Conservation (phyloP, 352 stramenopile species). For the Phytophthora pseudosyringae region DNA sequence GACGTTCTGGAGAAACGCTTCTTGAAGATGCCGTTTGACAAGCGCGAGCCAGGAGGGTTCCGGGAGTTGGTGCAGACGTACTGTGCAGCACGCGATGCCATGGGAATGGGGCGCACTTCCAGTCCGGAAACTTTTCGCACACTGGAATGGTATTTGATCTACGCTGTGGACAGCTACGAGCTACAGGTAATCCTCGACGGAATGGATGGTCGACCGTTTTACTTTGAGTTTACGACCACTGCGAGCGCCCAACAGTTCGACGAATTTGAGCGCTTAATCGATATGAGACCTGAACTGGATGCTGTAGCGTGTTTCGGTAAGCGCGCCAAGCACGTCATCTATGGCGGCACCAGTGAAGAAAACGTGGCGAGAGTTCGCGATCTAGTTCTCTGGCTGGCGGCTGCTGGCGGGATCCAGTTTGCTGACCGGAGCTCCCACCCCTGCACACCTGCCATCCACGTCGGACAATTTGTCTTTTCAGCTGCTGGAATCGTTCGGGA, state of each 20-base stretch:
- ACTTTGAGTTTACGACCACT: slow-evolving; percentile 9
- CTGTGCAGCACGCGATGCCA: slow-evolving; percentile 13
- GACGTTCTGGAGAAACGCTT: slow-evolving; percentile 35
- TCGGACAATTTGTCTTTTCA: slow-evolving; percentile 21
- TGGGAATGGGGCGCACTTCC: slow-evolving; percentile 14
- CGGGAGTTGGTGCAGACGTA: slow-evolving; percentile 23
- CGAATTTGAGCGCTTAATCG: neutral
- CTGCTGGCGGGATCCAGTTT: neutral
- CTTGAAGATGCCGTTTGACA: slow-evolving; percentile 15
- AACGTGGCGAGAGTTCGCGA: slow-evolving; percentile 5
- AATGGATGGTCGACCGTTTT: slow-evolving; percentile 17
- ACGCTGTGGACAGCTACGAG: slow-evolving; percentile 8
- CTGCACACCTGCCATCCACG: neutral
- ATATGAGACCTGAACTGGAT: slow-evolving; percentile 2
- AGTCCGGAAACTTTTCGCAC: slow-evolving; percentile 3
- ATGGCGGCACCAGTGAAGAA: slow-evolving; percentile 11
- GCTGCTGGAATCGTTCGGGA: slow-evolving; percentile 16
- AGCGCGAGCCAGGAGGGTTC: slow-evolving; percentile 11
- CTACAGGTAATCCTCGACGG: slow-evolving; percentile 14
- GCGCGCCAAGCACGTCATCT: slow-evolving; percentile 2
- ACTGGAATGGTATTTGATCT: slow-evolving; percentile 7
- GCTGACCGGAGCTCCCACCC: neutral
- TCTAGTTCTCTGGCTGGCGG: neutral
- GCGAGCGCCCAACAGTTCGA: slow-evolving; percentile 9
- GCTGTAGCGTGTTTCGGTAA: slow-evolving; percentile 12